These are phyloP conservation scores for Mycosphaerella arachidis DNA, from an alignment of 2,329 filamentous ascomycete genomes.

Conservation along the genomic window DNA sequence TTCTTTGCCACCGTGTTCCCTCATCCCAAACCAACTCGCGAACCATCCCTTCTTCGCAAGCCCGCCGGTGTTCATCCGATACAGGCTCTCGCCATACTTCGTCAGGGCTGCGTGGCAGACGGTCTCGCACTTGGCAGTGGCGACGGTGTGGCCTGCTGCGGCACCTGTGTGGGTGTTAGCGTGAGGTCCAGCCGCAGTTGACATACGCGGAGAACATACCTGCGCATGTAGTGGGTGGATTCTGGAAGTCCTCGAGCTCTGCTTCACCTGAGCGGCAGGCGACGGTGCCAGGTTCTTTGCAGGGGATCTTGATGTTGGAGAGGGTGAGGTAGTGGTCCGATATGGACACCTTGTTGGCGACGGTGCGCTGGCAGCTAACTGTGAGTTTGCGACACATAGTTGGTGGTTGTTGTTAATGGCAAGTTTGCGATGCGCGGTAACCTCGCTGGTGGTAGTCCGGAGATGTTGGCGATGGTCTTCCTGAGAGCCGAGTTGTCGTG, in stretches of 20 bases:
- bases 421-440: too few relatives aligned
- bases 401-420: not conserved
- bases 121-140: not conserved
- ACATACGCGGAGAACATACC: slow-evolving; percentile 5
- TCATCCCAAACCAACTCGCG: not conserved
- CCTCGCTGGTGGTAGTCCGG: not conserved
- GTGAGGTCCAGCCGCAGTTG: not conserved
- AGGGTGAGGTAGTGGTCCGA: slow-evolving; percentile 10
- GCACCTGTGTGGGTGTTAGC: slow-evolving; percentile 3
- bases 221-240: slow-evolving; percentile 12
- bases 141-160: not conserved
- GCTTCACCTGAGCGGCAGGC: slow-evolving; percentile 6
- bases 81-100: not conserved
- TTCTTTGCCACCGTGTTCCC: not conserved
- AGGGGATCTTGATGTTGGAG: slow-evolving; percentile 9
- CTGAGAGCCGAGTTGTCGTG: not conserved
- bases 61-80: not conserved
- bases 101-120: not conserved
- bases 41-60: not conserved
- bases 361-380: slow-evolving; percentile 8
- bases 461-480: not conserved
- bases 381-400: slow-evolving; percentile 14
- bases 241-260: slow-evolving; percentile 12
- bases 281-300: slow-evolving; percentile 9
- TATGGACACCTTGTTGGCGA: not conserved